These are phyloP conservation scores for Wickerhamomyces sp. DNA, from an alignment of 1,139 yeast genomes.

Conservation along the genomic window DNA sequence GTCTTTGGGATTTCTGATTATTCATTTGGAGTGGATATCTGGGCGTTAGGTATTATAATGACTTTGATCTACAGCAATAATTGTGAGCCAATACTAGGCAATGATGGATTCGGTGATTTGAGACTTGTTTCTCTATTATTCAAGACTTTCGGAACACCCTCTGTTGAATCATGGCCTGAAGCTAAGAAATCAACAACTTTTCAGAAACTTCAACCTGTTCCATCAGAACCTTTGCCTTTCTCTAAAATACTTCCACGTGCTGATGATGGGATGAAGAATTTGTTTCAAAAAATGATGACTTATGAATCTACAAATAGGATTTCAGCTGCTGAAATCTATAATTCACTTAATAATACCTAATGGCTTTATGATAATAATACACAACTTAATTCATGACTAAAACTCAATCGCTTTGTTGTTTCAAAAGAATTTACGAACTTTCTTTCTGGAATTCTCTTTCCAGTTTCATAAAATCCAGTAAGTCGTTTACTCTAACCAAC, in stretches of 20 bases:
- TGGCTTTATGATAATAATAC: too few relatives aligned
- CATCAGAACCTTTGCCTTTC: conserved; percentile 29
- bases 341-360: neutral
- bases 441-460: conserved; percentile 18
- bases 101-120: conserved; percentile 53
- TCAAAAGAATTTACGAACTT: neutral
- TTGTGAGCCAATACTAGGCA: conserved; percentile 36
- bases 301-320: conserved; percentile 36
- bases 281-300: conserved; percentile 29
- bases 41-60: conserved; percentile 72
- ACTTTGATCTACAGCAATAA: conserved; percentile 53
- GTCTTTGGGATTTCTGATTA: conserved; percentile 67
- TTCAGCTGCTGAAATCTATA: conserved; percentile 26
- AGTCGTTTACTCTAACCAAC: conserved; percentile 13
- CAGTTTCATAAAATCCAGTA: conserved; percentile 20
- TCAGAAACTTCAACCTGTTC: conserved; percentile 32
- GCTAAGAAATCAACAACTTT: conserved; percentile 37
- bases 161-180: conserved; percentile 43
- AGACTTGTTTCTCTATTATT: conserved; percentile 61
- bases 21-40: conserved; percentile 62
- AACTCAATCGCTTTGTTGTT: neutral
- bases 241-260: conserved; percentile 34
- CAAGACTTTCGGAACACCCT: conserved; percentile 66
- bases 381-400: neutral
- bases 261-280: conserved; percentile 18